Base-by-base conservation (phyloP, 176 grass and related monocot species). In the Aegilops sharonensis region DNA sequence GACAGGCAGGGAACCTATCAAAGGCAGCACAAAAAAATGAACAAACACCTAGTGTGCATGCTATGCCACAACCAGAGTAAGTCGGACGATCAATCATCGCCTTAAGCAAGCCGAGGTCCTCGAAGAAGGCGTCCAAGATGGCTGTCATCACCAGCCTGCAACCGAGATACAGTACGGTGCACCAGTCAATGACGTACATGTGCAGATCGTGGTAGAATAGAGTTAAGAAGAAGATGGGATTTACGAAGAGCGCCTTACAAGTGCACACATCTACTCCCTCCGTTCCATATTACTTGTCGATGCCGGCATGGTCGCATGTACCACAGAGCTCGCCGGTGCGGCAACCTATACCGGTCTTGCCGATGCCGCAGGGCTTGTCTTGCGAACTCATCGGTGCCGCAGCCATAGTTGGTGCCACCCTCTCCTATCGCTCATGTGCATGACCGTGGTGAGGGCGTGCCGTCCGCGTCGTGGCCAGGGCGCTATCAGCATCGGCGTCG, bases 41-140 rank as follows among this genome's bases (percentile, higher is more conserved):
- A 6, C 71, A 81, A 80, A 88, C 82, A 82, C 39, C 18, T 82
- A 47, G n/a, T 11, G 34, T n/a, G 68, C 71, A 63, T 78, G 23
- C 15, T 61, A 71, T 83, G 9, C 6, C 32, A 76, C 4, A 6
- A 9, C 11, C 32, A 23, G 25, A 15, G 54, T 21, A 21, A 25
- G 2, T 5, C 9, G 7, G 61, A 31, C 1, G 11, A 31, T 21
- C 67, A 78, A 65, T 36, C 15, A 11, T 11, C 52, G 92, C 95
- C 96, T 98, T 98, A 66, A 98, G 83, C 32, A 87, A 98, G 79
- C 90, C 92, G 12, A 92, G 96, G 47, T 98, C 96, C 83, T 98
- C 93, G 43, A 98, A 95, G 82, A 95, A 95, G 29, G 85, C 43
- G 77, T 90, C 87, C 1, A 82, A 98, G 40, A 83, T 75, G 10